phyloP scores from a whole-genome alignment of 2,329 filamentous ascomycete species.

The Alternaria sp. region DNA sequence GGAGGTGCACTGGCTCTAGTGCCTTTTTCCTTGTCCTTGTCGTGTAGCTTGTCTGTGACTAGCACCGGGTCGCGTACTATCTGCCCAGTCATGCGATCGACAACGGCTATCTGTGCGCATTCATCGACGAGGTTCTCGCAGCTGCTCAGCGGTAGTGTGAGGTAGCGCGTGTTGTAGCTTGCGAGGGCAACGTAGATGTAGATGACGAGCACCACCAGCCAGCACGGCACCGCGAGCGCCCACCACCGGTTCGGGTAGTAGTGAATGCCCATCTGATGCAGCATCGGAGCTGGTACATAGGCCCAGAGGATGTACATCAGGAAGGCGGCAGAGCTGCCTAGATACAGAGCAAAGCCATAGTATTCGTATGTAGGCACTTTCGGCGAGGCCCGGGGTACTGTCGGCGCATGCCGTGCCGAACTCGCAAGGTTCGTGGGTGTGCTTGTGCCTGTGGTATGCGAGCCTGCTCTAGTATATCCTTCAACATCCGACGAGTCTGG shows the following conservation, averaged over 20 bases:
- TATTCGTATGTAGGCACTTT: slow-evolving; percentile 99
- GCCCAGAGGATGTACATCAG: slow-evolving; percentile 78
- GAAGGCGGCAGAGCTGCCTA: slow-evolving; percentile 84
- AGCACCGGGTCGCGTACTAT: slow-evolving; percentile 50
- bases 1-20: slow-evolving; percentile 51
- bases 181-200: slow-evolving; percentile 96
- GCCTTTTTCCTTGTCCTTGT: slow-evolving; percentile 45
- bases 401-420: slow-evolving; percentile 64
- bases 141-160: slow-evolving; percentile 79
- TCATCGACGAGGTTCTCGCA: slow-evolving; percentile 93
- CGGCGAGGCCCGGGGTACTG: slow-evolving; percentile 81
- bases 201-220: slow-evolving; percentile 83
- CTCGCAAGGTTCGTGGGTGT: slow-evolving; percentile 62
- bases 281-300: slow-evolving; percentile 87
- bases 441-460: slow-evolving; percentile 28
- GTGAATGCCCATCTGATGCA: slow-evolving; percentile 90
- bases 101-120: slow-evolving; percentile 80
- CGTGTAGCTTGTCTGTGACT: slow-evolving; percentile 25
- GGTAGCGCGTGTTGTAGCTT: slow-evolving; percentile 84
- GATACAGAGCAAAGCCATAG: slow-evolving; percentile 96
- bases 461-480: slow-evolving; percentile 22
- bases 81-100: slow-evolving; percentile 71
- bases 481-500: slow-evolving; percentile 92
- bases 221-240: slow-evolving; percentile 89
- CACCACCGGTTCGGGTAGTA: slow-evolving; percentile 99